phyloP scores from a whole-genome alignment of 768 basidiomycete genomes.

The Termitomyces sp. region DNA sequence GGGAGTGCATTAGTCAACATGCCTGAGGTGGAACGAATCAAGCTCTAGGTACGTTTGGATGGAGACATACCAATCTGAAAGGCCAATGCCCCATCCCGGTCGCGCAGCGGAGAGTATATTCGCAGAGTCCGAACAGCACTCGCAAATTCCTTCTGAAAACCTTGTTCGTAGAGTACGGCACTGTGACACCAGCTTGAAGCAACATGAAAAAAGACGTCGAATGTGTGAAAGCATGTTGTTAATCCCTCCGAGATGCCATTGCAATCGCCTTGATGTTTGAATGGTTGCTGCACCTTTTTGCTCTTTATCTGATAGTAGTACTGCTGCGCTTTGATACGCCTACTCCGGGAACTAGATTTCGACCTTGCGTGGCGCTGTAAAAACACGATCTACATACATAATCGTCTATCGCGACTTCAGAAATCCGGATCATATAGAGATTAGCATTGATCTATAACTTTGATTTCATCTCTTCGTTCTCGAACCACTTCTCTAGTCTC shows the following conservation, averaged over 20 bases:
- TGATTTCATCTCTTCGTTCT: slow-evolving; percentile 17
- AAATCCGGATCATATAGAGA: neutral
- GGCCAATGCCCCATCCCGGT: slow-evolving; percentile 45
- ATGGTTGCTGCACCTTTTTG: neutral
- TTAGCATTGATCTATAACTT: neutral
- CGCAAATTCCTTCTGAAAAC: slow-evolving; percentile 34
- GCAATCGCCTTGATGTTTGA: slow-evolving; percentile 7
- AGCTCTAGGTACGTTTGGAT: neutral
- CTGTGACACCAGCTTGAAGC: neutral
- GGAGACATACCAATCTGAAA: slow-evolving; percentile 55
- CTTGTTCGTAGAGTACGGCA: neutral
- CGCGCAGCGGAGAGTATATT: slow-evolving; percentile 49
- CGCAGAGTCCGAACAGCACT: slow-evolving; percentile 51
- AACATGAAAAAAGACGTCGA: neutral
- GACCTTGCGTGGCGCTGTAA: neutral
- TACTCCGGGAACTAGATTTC: neutral
- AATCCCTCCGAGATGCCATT: slow-evolving; percentile 4
- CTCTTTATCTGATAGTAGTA: neutral
- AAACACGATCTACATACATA: neutral
- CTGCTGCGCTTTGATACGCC: no score
- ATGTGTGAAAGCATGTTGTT: slow-evolving; percentile 3
- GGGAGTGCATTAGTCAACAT: slow-evolving; percentile 65
- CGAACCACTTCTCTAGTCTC: slow-evolving; percentile 25
- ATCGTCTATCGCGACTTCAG: neutral
- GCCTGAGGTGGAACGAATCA: slow-evolving; percentile 27